Base-by-base conservation (phyloP, 306 rosid genomes). In the Aeschynomene evenia region DNA sequence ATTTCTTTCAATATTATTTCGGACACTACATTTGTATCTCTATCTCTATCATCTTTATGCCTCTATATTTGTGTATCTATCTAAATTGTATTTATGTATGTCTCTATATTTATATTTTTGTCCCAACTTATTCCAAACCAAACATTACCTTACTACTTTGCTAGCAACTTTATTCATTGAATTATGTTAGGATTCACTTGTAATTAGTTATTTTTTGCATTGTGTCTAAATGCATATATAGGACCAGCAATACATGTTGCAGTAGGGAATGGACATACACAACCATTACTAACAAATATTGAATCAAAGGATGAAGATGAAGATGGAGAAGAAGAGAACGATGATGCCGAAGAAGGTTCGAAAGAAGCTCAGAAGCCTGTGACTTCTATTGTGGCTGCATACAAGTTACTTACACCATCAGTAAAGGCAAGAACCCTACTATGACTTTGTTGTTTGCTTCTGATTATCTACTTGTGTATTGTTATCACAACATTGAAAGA, bases 401-500 rank as follows among this genome's bases (percentile, higher is more conserved):
- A 83, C 73, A 85, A 73, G 84, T 84, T 91, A 73, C 97, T 91
- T 34, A 85, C 97, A 58, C 96, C 97, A 74, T 88, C 96, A 50
- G 86, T 91, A 2, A 91, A 91, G 88, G 97, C 88, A 5, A 50
- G 36, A 39, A 70, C 40, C 51, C 14, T 42, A 42, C 3, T 12
- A 34, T 34, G 12, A 37, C n/a, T 37, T 37, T 37, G 14, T 37
- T 43, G 22, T 52, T 24, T 14, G 22, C 22, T 15, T 5, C 9
- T 46, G 14, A 46, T 19, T 53, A 37, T 16, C 70, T 39, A 50
- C 28, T 51, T 9, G 13, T 24, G 46, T 18, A 39, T 24, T 37
- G 8, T 36, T 28, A 37, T 9, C 14, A 37, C 43, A 37, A 37
- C 43, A 37, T 33, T 33, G 37, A 33, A 33, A 33, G 5, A 0